A percentile compares a stretch with the other conserved stretches of the same genome.
Conservation (phyloP, 1,284 basidiomycete genomes). For the Trichosporon ovoides region DNA sequence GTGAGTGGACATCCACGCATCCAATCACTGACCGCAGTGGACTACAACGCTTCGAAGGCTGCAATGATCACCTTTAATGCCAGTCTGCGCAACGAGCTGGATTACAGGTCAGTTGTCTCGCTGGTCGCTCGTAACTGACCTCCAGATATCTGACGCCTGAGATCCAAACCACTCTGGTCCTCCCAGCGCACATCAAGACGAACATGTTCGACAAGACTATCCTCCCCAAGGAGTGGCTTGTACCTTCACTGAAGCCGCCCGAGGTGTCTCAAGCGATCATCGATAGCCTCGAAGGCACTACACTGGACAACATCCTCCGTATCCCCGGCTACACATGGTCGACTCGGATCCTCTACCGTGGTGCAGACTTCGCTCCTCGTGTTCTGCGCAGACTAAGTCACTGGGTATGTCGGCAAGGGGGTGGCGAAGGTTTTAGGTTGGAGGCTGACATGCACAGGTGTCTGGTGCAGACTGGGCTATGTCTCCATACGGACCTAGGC, state of each 20-base stretch:
- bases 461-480: constrained; percentile 39
- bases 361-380: constrained; percentile 35
- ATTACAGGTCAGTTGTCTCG: constrained; percentile 55
- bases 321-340: constrained; percentile 54
- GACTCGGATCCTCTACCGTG: constrained; percentile 31
- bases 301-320: constrained; percentile 60
- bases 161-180: constrained; percentile 74
- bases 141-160: constrained; percentile 63
- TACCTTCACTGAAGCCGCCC: constrained; percentile 66
- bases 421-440: too few species aligned
- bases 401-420: constrained; percentile 33
- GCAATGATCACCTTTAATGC: constrained; percentile 70
- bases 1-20: constrained; percentile 53
- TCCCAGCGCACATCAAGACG: constrained; percentile 69
- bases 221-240: constrained; percentile 55
- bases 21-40: constrained; percentile 56
- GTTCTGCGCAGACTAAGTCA: constrained; percentile 35
- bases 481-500: constrained; percentile 36
- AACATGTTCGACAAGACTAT: constrained; percentile 62
- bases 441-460: constrained; percentile 17
- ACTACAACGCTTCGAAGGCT: constrained; percentile 84
- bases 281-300: constrained; percentile 66
- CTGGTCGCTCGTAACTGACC: constrained; percentile 1
- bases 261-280: constrained; percentile 75
- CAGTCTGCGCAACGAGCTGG: constrained; percentile 75